phyloP scores from a whole-genome alignment of 1,139 yeast genomes.

The Geotrichum cucujoidarum region DNA sequence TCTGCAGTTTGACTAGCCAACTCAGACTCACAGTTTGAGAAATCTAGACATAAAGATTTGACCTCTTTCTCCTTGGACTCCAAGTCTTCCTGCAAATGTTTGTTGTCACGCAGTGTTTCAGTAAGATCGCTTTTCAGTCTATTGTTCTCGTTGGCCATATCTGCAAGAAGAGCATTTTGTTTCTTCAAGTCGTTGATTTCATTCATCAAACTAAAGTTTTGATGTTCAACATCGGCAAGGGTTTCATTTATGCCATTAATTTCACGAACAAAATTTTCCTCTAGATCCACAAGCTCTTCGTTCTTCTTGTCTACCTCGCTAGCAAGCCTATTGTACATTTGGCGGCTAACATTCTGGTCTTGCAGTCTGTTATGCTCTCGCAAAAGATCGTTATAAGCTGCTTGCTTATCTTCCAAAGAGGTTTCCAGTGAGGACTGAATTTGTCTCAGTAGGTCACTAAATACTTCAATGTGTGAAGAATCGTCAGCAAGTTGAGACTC shows the following conservation, averaged over 20 bases:
- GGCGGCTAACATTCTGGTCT: slow-evolving; percentile 6
- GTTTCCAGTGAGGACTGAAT: slow-evolving; percentile 1
- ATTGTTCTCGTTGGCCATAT: not conserved
- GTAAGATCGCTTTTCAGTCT: not conserved
- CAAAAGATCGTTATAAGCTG: slow-evolving; percentile 9
- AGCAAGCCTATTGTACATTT: slow-evolving; percentile 12
- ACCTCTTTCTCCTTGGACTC: slow-evolving; percentile 13
- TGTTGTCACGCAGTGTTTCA: not conserved
- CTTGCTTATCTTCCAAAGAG: not conserved
- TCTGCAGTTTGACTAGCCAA: slow-evolving; percentile 9
- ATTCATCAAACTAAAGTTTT: slow-evolving; percentile 2
- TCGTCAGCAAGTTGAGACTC: slow-evolving; percentile 9
- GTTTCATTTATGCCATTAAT: slow-evolving; percentile 10
- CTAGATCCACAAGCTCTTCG: slow-evolving; percentile 9
- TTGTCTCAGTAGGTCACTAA: slow-evolving; percentile 10
- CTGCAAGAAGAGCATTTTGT: slow-evolving; percentile 7
- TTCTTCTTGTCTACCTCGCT: slow-evolving; percentile 14
- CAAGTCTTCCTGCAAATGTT: not conserved
- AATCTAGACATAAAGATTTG: slow-evolving; percentile 5
- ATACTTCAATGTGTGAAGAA: slow-evolving; percentile 7
- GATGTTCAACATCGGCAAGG: slow-evolving; percentile 7
- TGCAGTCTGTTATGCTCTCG: slow-evolving; percentile 3
- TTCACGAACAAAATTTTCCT: slow-evolving; percentile 4
- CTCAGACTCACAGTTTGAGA: slow-evolving; percentile 16
- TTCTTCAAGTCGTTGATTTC: slow-evolving; percentile 2